Conservation (phyloP, 352 stramenopile genomes). For the Pythium plurisporium region DNA sequence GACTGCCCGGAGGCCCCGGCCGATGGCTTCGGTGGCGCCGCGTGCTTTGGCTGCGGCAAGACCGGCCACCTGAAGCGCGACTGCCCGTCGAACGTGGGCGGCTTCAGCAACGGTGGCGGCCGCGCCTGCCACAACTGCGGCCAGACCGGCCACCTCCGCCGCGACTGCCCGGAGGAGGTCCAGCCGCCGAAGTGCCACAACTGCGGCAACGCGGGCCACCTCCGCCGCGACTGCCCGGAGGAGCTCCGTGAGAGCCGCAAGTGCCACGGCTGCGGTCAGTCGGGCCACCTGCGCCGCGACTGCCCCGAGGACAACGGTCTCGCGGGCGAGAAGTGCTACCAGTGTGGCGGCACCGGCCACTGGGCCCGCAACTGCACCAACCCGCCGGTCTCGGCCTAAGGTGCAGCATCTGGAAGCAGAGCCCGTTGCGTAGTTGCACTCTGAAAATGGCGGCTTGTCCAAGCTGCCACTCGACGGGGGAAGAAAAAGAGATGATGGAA, state of each 20-base stretch:
- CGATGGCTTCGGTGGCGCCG: slow-evolving; percentile 31
- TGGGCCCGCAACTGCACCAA: slow-evolving; percentile 75
- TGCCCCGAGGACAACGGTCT: slow-evolving; percentile 53
- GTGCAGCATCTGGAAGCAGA: neutral
- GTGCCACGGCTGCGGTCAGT: slow-evolving; percentile 71
- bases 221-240: slow-evolving; percentile 72
- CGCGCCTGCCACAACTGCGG: slow-evolving; percentile 84
- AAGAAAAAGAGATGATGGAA: slow-evolving; percentile 11
- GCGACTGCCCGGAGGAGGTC: slow-evolving; percentile 74
- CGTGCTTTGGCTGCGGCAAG: slow-evolving; percentile 80
- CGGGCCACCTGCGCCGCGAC: slow-evolving; percentile 66
- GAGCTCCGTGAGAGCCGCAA: slow-evolving; percentile 48
- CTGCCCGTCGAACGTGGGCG: slow-evolving; percentile 41
- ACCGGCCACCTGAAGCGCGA: slow-evolving; percentile 77
- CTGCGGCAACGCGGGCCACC: slow-evolving; percentile 65
- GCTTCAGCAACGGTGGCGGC: slow-evolving; percentile 23
- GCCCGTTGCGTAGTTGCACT: neutral
- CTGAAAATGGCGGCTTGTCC: neutral
- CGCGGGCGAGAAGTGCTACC: slow-evolving; percentile 13
- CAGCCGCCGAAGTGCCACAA: slow-evolving; percentile 24
- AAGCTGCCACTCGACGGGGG: too few relatives aligned
- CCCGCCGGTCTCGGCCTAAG: slow-evolving; percentile 44
- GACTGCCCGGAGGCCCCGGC: slow-evolving; percentile 64
- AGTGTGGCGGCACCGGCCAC: slow-evolving; percentile 50
- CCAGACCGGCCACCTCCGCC: slow-evolving; percentile 69